Evolutionary conservation across 2,329 filamentous ascomycete genomes (phyloP).

Genomic region (Dactylonectria estremocensis): DNA sequence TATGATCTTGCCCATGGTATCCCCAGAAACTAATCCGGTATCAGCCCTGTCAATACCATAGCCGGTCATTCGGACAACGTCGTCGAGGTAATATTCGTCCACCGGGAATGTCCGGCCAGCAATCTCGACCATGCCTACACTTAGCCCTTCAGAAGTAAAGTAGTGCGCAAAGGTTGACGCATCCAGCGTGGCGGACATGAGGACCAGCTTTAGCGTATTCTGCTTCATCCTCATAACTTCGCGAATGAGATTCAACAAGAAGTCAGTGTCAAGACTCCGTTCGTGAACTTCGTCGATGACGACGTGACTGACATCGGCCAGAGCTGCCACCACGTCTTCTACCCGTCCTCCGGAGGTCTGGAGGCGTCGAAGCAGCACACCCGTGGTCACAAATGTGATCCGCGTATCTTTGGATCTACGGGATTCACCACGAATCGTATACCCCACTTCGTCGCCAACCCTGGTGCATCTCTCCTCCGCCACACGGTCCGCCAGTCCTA

Average conservation of each 20-base stretch:
- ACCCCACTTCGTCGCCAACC: slow-evolving; percentile 92
- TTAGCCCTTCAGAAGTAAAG: slow-evolving; percentile 77
- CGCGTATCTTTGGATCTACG: slow-evolving; percentile 82
- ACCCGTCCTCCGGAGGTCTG: slow-evolving; percentile 88
- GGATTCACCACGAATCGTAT: slow-evolving; percentile 91
- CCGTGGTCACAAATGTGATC: slow-evolving; percentile 96
- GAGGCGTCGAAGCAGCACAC: slow-evolving; percentile 90
- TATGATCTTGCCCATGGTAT: slow-evolving; percentile 78
- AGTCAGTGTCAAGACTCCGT: slow-evolving; percentile 94
- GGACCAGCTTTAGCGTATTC: slow-evolving; percentile 87
- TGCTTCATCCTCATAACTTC: slow-evolving; percentile 83
- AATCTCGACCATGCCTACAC: slow-evolving; percentile 88
- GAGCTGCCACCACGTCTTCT: slow-evolving; percentile 83
- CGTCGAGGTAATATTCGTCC: slow-evolving; percentile 90
- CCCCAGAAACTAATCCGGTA: slow-evolving; percentile 61
- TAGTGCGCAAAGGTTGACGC: slow-evolving; percentile 88
- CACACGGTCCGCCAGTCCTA: slow-evolving; percentile 94
- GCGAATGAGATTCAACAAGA: slow-evolving; percentile 88
- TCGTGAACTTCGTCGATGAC: slow-evolving; percentile 98
- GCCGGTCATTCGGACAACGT: slow-evolving; percentile 84
- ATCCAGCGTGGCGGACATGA: slow-evolving; percentile 98
- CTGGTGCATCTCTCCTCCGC: slow-evolving; percentile 88
- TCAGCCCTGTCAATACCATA: slow-evolving; percentile 72
- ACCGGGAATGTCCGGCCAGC: slow-evolving; percentile 92
- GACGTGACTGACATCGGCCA: slow-evolving; percentile 93